Conservation (phyloP, 257 asterid species). For the Lantana camara region DNA sequence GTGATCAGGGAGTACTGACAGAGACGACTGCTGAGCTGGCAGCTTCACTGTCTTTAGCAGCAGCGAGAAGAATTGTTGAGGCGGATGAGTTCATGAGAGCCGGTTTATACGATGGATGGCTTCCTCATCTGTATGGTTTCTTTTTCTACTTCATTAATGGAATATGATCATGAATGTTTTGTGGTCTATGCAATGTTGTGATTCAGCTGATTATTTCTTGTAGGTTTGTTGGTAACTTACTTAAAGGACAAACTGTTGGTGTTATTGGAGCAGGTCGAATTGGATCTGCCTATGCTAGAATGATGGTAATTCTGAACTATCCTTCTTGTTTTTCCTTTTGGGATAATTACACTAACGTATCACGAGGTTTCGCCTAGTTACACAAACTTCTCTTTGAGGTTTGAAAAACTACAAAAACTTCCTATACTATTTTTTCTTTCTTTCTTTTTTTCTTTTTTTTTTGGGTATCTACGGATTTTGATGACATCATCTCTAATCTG, state of each 20-base stretch:
- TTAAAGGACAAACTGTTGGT: conserved; percentile 96
- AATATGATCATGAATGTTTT: not conserved
- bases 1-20: conserved; percentile 81
- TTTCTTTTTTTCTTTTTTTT: no score
- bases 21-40: conserved; percentile 98
- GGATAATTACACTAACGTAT: no score
- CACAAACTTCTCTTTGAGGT: no score
- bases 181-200: not conserved
- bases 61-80: conserved; percentile 92
- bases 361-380: no score
- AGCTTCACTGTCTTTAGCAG: conserved; percentile 88
- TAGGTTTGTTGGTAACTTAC: conserved; percentile 95
- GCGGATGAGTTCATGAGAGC: conserved; percentile 98
- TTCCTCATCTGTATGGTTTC: conserved; percentile 82
- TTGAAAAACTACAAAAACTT: no score
- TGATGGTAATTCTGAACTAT: conserved; percentile 65
- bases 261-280: conserved; percentile 99
- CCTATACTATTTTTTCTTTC: no score
- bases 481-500: no score
- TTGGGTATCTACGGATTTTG: no score
- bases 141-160: not conserved
- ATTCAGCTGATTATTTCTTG: conserved; percentile 10
- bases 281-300: conserved; percentile 98
- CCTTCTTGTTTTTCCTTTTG: no score
- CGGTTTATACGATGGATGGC: conserved; percentile 98